Evolutionary conservation across 2,329 filamentous ascomycete genomes (phyloP).

Genomic region (Venturia pyrina): DNA sequence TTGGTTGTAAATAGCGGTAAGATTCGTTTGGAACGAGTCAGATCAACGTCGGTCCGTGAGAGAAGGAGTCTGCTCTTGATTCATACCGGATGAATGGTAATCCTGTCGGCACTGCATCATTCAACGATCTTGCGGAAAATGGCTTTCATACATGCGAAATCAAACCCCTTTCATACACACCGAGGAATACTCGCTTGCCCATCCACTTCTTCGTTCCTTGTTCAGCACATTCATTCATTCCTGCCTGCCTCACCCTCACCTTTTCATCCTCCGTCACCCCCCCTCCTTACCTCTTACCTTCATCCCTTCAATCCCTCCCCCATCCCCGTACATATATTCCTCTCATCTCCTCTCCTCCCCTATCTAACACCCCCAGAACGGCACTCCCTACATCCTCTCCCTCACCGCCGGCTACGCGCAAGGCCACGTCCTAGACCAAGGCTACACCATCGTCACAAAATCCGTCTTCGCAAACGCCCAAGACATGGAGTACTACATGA

Average conservation of each 20-base stretch:
- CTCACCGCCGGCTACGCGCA: slow-evolving; percentile 44
- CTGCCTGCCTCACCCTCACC: background rate
- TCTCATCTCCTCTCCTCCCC: background rate
- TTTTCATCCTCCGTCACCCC: too few relatives aligned
- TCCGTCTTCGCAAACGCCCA: slow-evolving; percentile 54
- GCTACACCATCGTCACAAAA: slow-evolving; percentile 56
- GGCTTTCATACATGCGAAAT: too few relatives aligned
- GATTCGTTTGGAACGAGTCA: too few relatives aligned
- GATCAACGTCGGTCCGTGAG: too few relatives aligned
- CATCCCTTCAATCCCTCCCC: background rate
- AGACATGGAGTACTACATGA: slow-evolving; percentile 63
- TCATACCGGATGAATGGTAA: too few relatives aligned
- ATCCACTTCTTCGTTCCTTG: too few relatives aligned
- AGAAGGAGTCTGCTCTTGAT: too few relatives aligned
- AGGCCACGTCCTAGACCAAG: slow-evolving; percentile 51
- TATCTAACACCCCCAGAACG: slow-evolving; percentile 41
- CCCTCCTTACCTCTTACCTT: too few relatives aligned
- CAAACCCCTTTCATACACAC: too few relatives aligned
- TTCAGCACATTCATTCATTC: background rate
- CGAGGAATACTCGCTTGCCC: too few relatives aligned
- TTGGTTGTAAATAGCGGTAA: too few relatives aligned
- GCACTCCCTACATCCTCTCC: slow-evolving; percentile 58
- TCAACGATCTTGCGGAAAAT: background rate
- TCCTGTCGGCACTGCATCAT: background rate
- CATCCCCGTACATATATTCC: background rate